Conservation (phyloP, 768 basidiomycete genomes). For the Pulveroboletus sp. region DNA sequence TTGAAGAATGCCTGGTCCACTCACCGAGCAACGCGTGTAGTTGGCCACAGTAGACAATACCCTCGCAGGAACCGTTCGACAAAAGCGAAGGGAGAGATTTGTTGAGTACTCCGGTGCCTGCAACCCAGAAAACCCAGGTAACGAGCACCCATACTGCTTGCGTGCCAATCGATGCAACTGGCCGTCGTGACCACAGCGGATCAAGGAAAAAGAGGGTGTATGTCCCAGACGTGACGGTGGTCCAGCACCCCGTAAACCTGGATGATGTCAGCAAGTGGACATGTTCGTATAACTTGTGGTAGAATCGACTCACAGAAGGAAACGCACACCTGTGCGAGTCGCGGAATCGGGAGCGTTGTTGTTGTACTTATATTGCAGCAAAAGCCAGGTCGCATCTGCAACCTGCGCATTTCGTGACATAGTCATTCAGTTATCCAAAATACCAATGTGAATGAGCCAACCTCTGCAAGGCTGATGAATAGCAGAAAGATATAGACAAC, state of each 20-base stretch:
- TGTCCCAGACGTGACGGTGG: conserved; percentile 46
- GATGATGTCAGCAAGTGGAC: conserved; percentile 4
- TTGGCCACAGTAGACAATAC: conserved; percentile 51
- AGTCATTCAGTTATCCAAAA: conserved; percentile 2
- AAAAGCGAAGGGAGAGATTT: conserved; percentile 45
- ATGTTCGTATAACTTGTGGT: background rate
- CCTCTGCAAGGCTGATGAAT: conserved; percentile 45
- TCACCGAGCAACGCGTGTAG: conserved; percentile 52
- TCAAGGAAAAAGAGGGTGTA: conserved; percentile 60
- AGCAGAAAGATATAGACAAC: conserved; percentile 52
- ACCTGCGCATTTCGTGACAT: conserved; percentile 33
- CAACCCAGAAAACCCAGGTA: conserved; percentile 60
- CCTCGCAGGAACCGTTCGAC: conserved; percentile 37
- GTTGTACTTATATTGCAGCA: conserved; percentile 52
- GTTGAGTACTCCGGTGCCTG: conserved; percentile 51
- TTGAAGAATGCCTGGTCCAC: background rate
- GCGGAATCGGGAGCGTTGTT: conserved; percentile 47
- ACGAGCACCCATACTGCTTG: conserved; percentile 57
- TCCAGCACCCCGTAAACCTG: conserved; percentile 63
- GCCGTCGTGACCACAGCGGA: conserved; percentile 51
- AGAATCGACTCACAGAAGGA: conserved; percentile 43
- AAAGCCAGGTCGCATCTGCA: conserved; percentile 54
- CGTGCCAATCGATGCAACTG: conserved; percentile 52
- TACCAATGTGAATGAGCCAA: conserved; percentile 14
- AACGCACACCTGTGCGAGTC: conserved; percentile 41